Base-by-base conservation (phyloP, 345 rosid species). In the Lepidium sativum region DNA sequence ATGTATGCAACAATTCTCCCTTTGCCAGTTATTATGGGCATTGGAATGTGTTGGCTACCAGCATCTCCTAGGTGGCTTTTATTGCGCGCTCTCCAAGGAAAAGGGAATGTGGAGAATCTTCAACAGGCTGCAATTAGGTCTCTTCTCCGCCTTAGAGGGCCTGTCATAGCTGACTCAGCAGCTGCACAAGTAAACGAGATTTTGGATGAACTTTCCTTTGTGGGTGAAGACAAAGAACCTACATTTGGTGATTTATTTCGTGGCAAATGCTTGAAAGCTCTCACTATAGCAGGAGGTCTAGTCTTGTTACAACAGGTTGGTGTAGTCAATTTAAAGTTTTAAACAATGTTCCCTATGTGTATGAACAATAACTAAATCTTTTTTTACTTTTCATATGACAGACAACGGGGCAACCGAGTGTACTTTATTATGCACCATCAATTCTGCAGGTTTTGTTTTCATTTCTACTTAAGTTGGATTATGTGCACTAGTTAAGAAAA, bases 361-460 rank as follows among this genome's bases (percentile, higher is more conserved):
- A 14, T 40, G 15, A 64, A 12, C 6, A 11, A 40, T 33, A 39
- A 9, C 43, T 45, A 12, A 44, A 6, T 60, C 31, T 6, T n/a
- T 6, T 23, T 58, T 42, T 14, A 11, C 10, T 54, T 60, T 29
- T 16, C 40, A 31, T 67, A 67, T 60, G 62, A 54, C 82, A 94
- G 99, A 88, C 86, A 70, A 94, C 99, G 2, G 99, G 99, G 68
- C 99, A 94, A 77, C 99, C 99, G 56, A 94, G 99, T 82, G 97
- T 90, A 25, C 84, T 94, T 13, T 94, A 94, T 76, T 94, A 94
- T 78, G 99, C 99, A 15, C 89, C 95, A 18, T 75, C 96, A 18
- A 90, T 94, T 66, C 72, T 94, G 69, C 82, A 94, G 97, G 99
- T 94, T 61, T 10, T 60, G 5, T 37, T 53, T 45, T 54, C 43